Conservation (phyloP, 2,329 filamentous ascomycete genomes). For the Verticillium isaacii region DNA sequence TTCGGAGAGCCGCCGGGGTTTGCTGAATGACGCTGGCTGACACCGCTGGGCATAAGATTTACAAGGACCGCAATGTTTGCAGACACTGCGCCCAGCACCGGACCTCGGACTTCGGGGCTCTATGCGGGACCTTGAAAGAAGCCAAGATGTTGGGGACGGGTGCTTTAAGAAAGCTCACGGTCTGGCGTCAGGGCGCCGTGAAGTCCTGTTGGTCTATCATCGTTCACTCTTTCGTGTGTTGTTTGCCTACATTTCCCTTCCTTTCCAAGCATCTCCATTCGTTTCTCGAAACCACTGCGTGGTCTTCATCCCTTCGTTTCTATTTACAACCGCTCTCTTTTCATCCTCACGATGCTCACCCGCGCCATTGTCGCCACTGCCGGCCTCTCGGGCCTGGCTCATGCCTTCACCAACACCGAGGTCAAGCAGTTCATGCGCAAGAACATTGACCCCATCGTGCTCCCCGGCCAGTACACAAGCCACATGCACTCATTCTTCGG, state of each 20-base stretch:
- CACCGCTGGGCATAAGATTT: not conserved
- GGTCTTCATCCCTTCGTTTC: not conserved
- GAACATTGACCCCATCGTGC: conserved; percentile 27
- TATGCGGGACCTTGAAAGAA: not conserved
- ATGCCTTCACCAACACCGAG: conserved; percentile 18
- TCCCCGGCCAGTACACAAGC: conserved; percentile 23
- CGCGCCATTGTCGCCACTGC: not conserved
- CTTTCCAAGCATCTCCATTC: not conserved
- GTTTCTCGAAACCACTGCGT: not conserved
- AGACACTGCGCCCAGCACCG: not conserved
- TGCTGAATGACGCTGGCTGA: not conserved
- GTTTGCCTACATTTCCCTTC: not conserved
- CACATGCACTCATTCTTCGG: conserved; percentile 30
- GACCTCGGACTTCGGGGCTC: not conserved
- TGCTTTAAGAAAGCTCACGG: not conserved
- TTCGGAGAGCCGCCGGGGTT: too few species aligned
- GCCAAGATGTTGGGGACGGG: not conserved
- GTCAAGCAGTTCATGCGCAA: conserved; percentile 23
- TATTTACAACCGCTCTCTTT: not conserved
- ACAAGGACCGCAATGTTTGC: not conserved
- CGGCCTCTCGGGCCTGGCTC: conserved; percentile 3
- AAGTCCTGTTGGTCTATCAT: conserved; percentile 4
- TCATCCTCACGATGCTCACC: conserved; percentile 26
- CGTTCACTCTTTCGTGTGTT: not conserved
- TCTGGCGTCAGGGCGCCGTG: too few species aligned